Conservation (phyloP, 371 early-diverging fungal genomes). For the Rhizopus arrhizus region DNA sequence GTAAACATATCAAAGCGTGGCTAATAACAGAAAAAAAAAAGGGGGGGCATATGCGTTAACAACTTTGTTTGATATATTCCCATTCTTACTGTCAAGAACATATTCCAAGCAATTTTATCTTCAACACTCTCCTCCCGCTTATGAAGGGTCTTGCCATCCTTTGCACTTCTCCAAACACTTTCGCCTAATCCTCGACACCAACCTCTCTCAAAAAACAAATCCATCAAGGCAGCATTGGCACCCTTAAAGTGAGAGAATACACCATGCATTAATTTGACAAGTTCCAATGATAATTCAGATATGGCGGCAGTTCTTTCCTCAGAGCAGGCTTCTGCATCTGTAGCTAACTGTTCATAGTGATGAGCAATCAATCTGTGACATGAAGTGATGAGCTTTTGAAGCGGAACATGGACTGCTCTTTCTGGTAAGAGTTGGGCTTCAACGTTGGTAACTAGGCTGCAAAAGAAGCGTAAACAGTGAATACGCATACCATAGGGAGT, state of each 20-base stretch:
- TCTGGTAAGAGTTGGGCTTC: constrained; percentile 56
- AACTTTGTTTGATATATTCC: background rate
- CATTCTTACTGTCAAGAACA: constrained; percentile 45
- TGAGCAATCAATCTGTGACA: constrained; percentile 52
- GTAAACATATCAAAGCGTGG: constrained; percentile 59
- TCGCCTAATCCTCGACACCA: constrained; percentile 56
- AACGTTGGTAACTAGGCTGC: constrained; percentile 51
- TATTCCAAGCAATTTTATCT: constrained; percentile 53
- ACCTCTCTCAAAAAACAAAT: constrained; percentile 57
- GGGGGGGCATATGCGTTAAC: background rate
- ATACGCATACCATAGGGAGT: constrained; percentile 60
- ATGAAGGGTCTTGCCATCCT: constrained; percentile 47
- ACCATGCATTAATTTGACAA: constrained; percentile 56
- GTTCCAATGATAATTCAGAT: constrained; percentile 47
- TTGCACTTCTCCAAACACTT: constrained; percentile 52
- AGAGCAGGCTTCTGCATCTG: constrained; percentile 39
- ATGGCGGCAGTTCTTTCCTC: constrained; percentile 53
- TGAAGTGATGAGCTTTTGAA: constrained; percentile 52
- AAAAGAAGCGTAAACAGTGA: constrained; percentile 52
- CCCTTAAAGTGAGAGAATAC: constrained; percentile 58
- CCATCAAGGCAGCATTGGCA: constrained; percentile 54
- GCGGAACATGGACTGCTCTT: constrained; percentile 56
- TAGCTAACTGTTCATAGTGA: constrained; percentile 50
- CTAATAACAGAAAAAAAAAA: constrained; percentile 16
- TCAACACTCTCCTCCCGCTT: constrained; percentile 48